Evolutionary conservation across 805 yeast genomes (phyloP).

Genomic region (Naumovozyma dairenensis): DNA sequence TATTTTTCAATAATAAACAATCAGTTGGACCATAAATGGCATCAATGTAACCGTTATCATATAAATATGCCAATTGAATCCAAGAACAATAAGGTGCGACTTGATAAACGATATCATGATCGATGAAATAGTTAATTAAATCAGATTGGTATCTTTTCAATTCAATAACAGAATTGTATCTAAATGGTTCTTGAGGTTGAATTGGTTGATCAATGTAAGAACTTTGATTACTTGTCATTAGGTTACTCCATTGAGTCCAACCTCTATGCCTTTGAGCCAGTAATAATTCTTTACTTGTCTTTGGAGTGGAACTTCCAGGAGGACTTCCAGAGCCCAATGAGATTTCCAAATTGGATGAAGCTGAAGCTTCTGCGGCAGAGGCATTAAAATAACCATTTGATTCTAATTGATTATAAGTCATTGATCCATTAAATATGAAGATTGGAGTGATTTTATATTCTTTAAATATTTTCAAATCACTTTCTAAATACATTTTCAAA

Average conservation of each 20-base stretch:
- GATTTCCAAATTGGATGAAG: conserved; percentile 3
- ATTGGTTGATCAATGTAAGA: conserved; percentile 29
- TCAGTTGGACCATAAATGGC: conserved; percentile 82
- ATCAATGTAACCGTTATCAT: conserved; percentile 48
- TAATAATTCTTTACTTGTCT: conserved; percentile 23
- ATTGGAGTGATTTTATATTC: conserved; percentile 63
- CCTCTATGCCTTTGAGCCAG: conserved; percentile 37
- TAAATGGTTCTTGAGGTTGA: conserved; percentile 38
- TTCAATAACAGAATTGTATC: conserved; percentile 42
- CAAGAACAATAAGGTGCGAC: conserved; percentile 79
- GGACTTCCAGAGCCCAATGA: background rate
- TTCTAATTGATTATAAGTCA: conserved; percentile 30
- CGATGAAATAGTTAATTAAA: conserved; percentile 47
- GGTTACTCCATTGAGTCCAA: conserved; percentile 37
- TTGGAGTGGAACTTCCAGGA: conserved; percentile 6
- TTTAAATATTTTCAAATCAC: conserved; percentile 52
- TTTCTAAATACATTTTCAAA: conserved; percentile 43
- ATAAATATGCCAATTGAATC: conserved; percentile 67
- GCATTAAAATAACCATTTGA: conserved; percentile 19
- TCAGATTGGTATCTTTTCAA: conserved; percentile 43
- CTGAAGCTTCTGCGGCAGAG: conserved; percentile 17
- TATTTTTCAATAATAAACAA: conserved; percentile 45
- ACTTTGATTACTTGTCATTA: conserved; percentile 26
- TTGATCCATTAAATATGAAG: conserved; percentile 67
- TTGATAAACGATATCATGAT: conserved; percentile 49